Evolutionary conservation across 208 protist species (phyloP), one percentile per base, ranked within the genome.

Genomic region (Trypanosoma vivax): DNA sequence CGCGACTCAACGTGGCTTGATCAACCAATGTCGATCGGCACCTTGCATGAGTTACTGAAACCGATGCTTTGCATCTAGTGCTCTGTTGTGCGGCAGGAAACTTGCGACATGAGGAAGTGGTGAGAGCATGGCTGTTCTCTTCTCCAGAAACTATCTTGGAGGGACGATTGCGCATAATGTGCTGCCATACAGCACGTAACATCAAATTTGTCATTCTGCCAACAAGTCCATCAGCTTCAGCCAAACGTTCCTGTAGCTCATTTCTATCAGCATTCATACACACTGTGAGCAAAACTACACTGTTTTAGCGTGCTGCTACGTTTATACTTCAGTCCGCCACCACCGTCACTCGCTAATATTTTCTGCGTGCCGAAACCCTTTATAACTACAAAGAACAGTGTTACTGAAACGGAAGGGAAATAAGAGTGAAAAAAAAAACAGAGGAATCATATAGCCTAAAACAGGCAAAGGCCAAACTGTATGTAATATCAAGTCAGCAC

Each of bases 161-260:
- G 35, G 28, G 21, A 31, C 58, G 65, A 11, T 54, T 54, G 1
- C 54, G 56, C 21, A 55, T 69, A n/a, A 88, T 43, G 29, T 61
- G 59, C 33, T 85, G 68, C 76, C 76, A 89, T 23, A 84, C 76
- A 1, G 81, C 73, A 35, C 75, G 67, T 3, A 83, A 45, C 48
- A 75, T 77, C 37, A 89, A 62, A 34, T 45, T 45, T 28, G 68
- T 68, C 35, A 77, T 42, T 11, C 63, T 71, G 2, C 52, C 58
- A 13, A 89, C 58, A 24, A 70, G 71, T 11, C 57, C 48, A 43
- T 76, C 51, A 23, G 71, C 67, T 57, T 61, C 68, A 42, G 31
- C 43, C 18, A 84, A 49, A 6, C 69, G 62, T 23, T 48, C 38
- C 19, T 51, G 21, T 34, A 89, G 54, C 11, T 72, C 46, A 18